phyloP scores from a whole-genome alignment of 257 asterid species.

The Nicotiana obtusifolia region DNA sequence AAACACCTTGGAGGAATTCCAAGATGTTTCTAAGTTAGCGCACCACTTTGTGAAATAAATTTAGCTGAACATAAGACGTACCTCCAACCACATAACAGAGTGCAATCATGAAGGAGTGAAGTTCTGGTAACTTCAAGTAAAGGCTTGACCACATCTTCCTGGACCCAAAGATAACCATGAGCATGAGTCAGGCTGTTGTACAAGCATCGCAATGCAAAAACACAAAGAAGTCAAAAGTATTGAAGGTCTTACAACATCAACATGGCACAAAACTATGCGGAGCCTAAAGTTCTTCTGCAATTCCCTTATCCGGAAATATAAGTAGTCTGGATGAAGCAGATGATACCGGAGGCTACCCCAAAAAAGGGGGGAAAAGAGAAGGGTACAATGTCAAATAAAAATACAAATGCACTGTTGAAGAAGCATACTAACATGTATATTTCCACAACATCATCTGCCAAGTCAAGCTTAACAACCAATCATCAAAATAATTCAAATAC shows the following conservation, averaged over 20 bases:
- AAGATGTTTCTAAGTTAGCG: neutral
- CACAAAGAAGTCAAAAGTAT: neutral
- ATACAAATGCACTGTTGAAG: neutral
- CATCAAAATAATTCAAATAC: neutral
- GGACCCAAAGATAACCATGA: conserved; percentile 24
- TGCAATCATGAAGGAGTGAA: conserved; percentile 93
- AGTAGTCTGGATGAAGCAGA: conserved; percentile 96
- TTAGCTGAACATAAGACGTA: conserved; percentile 17
- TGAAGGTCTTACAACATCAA: conserved; percentile 70
- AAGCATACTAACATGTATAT: neutral
- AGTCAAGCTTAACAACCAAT: neutral
- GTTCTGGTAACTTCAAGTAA: conserved; percentile 95
- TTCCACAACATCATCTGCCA: neutral
- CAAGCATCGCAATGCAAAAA: neutral
- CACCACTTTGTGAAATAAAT: neutral
- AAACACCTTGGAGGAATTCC: neutral
- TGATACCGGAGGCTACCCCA: conserved; percentile 83
- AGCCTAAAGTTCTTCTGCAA: conserved; percentile 87
- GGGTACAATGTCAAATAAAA: neutral
- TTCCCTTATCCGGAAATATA: conserved; percentile 89
- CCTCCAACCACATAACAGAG: conserved; percentile 97
- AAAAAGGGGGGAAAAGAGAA: conserved; percentile 13
- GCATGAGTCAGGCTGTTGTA: neutral
- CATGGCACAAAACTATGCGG: conserved; percentile 87
- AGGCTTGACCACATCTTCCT: conserved; percentile 96